A percentile compares a stretch with the other conserved stretches of the same genome.
phyloP scores from a whole-genome alignment of 2,329 filamentous ascomycete genomes.

The Ophiostoma australiae region DNA sequence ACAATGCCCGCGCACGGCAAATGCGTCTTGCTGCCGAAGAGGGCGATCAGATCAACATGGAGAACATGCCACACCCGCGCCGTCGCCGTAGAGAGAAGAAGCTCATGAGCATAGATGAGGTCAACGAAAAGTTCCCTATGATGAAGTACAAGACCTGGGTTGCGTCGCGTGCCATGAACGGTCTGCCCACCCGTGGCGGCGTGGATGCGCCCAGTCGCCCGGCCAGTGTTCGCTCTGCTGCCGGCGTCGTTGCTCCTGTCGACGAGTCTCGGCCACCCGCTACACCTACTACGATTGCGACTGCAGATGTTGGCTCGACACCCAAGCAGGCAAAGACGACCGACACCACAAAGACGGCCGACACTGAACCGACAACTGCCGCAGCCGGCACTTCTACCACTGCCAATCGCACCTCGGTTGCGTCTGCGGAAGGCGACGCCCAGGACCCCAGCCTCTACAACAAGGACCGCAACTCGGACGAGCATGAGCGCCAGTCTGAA shows the following conservation, averaged over 20 bases:
- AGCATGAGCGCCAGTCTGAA: constrained; percentile 43
- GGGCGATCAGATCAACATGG: constrained; percentile 81
- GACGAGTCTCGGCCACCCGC: constrained; percentile 33
- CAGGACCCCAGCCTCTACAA: constrained; percentile 27
- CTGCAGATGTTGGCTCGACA: not conserved
- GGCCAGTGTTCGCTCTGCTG: constrained; percentile 64
- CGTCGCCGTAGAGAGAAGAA: constrained; percentile 93
- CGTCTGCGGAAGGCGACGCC: constrained; percentile 21
- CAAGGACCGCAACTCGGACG: constrained; percentile 30
- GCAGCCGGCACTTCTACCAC: not conserved
- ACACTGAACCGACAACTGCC: not conserved
- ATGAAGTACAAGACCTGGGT: constrained; percentile 97
- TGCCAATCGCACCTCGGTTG: constrained; percentile 8
- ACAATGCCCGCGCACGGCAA: constrained; percentile 87
- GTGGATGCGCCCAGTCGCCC: constrained; percentile 71
- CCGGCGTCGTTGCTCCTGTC: constrained; percentile 43
- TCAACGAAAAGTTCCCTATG: constrained; percentile 94
- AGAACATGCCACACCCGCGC: constrained; percentile 78
- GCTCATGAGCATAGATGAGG: constrained; percentile 97
- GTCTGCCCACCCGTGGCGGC: constrained; percentile 76
- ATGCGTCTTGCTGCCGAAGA: constrained; percentile 70
- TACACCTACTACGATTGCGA: constrained; percentile 1
- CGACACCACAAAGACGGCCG: not conserved
- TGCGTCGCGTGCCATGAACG: constrained; percentile 72
- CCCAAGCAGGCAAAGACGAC: not conserved